These are phyloP conservation scores for Kluyveromyces wickerhamii DNA, from an alignment of 805 yeast species.

Conservation along the genomic window DNA sequence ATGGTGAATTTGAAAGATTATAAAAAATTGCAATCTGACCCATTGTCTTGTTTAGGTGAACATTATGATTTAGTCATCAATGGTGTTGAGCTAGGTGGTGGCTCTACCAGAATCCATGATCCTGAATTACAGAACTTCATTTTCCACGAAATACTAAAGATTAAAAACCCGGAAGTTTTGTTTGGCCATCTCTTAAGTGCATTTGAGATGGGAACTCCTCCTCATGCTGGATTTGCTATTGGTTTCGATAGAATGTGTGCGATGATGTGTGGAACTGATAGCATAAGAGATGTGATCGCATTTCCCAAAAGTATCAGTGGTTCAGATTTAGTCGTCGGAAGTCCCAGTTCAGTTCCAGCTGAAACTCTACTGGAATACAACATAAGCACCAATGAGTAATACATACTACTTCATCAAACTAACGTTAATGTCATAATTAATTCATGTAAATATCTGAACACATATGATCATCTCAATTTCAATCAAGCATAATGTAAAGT, in stretches of 20 bases:
- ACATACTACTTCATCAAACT: no score
- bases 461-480: no score
- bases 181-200: conserved; percentile 86
- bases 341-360: conserved; percentile 62
- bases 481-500: no score
- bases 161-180: conserved; percentile 48
- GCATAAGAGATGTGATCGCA: conserved; percentile 89
- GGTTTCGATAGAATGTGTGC: conserved; percentile 94
- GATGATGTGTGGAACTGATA: conserved; percentile 67
- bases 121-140: conserved; percentile 66
- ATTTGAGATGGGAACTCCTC: conserved; percentile 88
- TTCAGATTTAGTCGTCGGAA: conserved; percentile 75
- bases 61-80: conserved; percentile 92
- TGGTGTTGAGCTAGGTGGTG: conserved; percentile 97
- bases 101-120: conserved; percentile 92
- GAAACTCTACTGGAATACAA: conserved; percentile 48
- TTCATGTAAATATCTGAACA: no score
- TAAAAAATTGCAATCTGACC: conserved; percentile 40
- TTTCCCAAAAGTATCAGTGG: conserved; percentile 93
- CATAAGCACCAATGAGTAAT: no score
- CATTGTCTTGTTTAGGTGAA: conserved; percentile 69
- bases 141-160: conserved; percentile 54
- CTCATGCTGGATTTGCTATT: conserved; percentile 95
- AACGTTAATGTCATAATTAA: no score
- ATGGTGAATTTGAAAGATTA: conserved; percentile 76